Evolutionary conservation across 208 protist genomes (phyloP).

Genomic region (Wallacemonas sp.): DNA sequence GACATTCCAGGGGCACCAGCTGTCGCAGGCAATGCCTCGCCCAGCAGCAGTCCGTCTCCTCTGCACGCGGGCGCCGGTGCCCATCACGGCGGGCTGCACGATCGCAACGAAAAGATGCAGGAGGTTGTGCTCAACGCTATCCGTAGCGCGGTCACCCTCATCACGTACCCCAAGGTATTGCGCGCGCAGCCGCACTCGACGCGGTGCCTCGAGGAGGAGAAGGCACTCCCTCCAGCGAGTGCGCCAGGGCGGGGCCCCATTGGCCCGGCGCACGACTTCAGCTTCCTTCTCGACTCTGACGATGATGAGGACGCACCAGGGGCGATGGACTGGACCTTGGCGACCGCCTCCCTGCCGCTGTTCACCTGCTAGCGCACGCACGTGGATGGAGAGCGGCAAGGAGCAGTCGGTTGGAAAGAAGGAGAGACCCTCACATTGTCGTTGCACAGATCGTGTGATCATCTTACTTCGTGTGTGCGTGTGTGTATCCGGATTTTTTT

Average conservation of each 20-base stretch:
- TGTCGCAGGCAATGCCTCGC: not conserved
- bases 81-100: constrained; percentile 27
- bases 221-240: not conserved
- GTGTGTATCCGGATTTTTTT: no score
- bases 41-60: not conserved
- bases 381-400: no score
- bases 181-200: constrained; percentile 22
- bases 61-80: not conserved
- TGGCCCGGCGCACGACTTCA: not conserved
- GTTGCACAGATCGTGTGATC: no score
- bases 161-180: constrained; percentile 76
- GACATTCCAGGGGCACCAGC: not conserved
- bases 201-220: not conserved
- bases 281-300: constrained; percentile 10
- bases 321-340: constrained; percentile 45
- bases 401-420: no score
- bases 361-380: constrained; percentile 28
- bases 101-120: constrained; percentile 70
- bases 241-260: not conserved
- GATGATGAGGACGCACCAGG: constrained; percentile 15
- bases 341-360: constrained; percentile 56
- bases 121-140: constrained; percentile 73
- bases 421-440: no score
- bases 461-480: no score
- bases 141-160: constrained; percentile 39